Evolutionary conservation across 2,329 filamentous ascomycete species (phyloP), one percentile per base, ranked within the genome.

Genomic region (Bipolaris sorokiniana): DNA sequence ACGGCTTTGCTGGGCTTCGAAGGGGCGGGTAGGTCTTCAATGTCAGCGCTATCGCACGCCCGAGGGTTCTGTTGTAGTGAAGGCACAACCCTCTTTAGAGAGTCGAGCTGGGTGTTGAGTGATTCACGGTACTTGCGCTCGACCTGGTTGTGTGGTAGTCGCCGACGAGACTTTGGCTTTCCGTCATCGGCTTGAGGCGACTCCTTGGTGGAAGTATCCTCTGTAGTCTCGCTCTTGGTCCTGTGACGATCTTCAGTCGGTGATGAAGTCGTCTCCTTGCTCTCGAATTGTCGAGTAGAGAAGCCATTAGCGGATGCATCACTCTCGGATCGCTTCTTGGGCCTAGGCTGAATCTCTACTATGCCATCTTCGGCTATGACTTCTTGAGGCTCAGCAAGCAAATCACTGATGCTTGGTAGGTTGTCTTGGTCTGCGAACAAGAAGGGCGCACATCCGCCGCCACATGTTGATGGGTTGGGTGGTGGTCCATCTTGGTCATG

Each of bases 61-160:
- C 57, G 70, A 58, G 59, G 59, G 22, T 69, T 70, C 28, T 78
- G 75, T 60, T 78, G 77, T 2, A 80, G 72, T 1, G 74, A 73
- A 0, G 78, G 78, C 0, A 80, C 71, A 2, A 78, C 71, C 37
- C 71, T 59, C 34, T 74, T 73, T 7, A 81, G 69, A 0, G 76
- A 76, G 15, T 81, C 79, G 45, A 80, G 75, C 56, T 80, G 78
- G 1, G 77, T 77, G 67, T 80, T 80, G 47, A 81, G 73, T 3
- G 78, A 79, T 49, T 80, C 78, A 50, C 79, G 78, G 63, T 81
- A 81, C 54, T 79, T 77, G 45, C 78, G 76, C 60, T 81, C 79
- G 51, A 81, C 78, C 58, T 80, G 77, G 50, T 80, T 80, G 68
- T 81, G 79, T 10, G 76, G 76, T 16, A 77, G 58, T 38, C 76